Base-by-base conservation (phyloP, 768 basidiomycete genomes). In the Lanmaoa rubissima region DNA sequence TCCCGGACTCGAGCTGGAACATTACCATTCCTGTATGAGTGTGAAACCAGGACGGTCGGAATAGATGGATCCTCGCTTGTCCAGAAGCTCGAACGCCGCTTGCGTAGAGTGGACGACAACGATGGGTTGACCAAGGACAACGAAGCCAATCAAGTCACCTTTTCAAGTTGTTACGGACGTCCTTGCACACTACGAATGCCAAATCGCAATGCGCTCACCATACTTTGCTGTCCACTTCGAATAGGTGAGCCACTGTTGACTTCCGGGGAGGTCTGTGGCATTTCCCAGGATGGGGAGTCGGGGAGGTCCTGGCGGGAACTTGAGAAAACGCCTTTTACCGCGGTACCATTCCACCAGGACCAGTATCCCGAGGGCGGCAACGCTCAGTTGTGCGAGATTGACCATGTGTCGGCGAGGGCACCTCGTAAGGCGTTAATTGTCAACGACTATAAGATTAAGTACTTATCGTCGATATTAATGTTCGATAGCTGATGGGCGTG, bases 111-210 rank as follows among this genome's bases (percentile, higher is more conserved):
- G 46, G 16, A 54, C n/a, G 28, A 54, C 45, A 8, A 54, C 47
- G n/a, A 54, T 48, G 36, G 54, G 54, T 46, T 54, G 38, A 17
- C 54, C 54, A n/a, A 48, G 54, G 28, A 54, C 54, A 14, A 54
- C 54, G 5, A 48, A 40, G 6, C 54, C 54, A 13, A 54, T 48
- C 0, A 54, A 6, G 34, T 54, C 54, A 26, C 54, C 54, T 54
- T 32, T 9, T 31, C 19, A n/a, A 41, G 31, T 14, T 35, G 28
- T 34, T 21, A 41, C 1, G 9, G 16, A 40, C 31, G 14, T 26
- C 21, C 51, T 19, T 13, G 44, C 28, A 42, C 13, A 24, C 41
- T 5, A 10, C 32, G 19, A 2, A 11, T 4, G 8, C 4, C 52
- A 46, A 48, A 11, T 4, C 21, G 24, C 12, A 4, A 40, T 13